These are phyloP conservation scores for Gnomoniopsis sp. DNA, from an alignment of 2,329 filamentous ascomycete genomes.

Conservation along the genomic window DNA sequence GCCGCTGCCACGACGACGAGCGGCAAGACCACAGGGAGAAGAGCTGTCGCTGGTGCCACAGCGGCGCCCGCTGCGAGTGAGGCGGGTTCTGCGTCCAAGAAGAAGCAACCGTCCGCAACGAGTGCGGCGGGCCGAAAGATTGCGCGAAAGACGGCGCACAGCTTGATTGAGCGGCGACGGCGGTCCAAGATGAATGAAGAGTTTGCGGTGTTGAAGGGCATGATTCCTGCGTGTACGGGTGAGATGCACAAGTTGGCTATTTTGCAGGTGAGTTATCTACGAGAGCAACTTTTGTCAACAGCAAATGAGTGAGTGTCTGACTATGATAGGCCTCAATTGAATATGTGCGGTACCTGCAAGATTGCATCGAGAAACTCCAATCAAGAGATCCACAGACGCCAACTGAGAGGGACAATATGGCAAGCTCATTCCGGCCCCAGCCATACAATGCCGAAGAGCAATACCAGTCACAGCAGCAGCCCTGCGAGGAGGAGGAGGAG, in stretches of 20 bases:
- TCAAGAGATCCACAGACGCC: slow-evolving; percentile 37
- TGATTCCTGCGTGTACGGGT: slow-evolving; percentile 94
- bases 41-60: slow-evolving; percentile 8
- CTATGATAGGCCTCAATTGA: slow-evolving; percentile 79
- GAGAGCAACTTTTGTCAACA: too few relatives aligned
- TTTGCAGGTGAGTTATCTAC: slow-evolving; percentile 65
- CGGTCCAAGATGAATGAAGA: slow-evolving; percentile 99
- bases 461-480: slow-evolving; percentile 21
- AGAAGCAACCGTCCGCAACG: slow-evolving; percentile 71
- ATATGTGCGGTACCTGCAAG: slow-evolving; percentile 90
- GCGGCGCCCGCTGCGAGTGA: slow-evolving; percentile 32
- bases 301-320: slow-evolving; percentile 15
- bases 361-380: slow-evolving; percentile 80
- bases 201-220: slow-evolving; percentile 85
- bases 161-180: slow-evolving; percentile 83
- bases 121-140: slow-evolving; percentile 92
- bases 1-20: slow-evolving; percentile 21
- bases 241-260: slow-evolving; percentile 99
- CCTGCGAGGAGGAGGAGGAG: slow-evolving; percentile 32
- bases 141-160: slow-evolving; percentile 93
- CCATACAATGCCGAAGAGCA: slow-evolving; percentile 24
- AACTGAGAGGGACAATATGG: slow-evolving; percentile 26
- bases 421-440: slow-evolving; percentile 26
- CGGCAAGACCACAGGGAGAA: slow-evolving; percentile 21
- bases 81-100: slow-evolving; percentile 45